Evolutionary conservation across 495 filamentous ascomycete genomes (phyloP), one percentile per base, ranked within the genome.

Genomic region (Sporormia fimetaria): DNA sequence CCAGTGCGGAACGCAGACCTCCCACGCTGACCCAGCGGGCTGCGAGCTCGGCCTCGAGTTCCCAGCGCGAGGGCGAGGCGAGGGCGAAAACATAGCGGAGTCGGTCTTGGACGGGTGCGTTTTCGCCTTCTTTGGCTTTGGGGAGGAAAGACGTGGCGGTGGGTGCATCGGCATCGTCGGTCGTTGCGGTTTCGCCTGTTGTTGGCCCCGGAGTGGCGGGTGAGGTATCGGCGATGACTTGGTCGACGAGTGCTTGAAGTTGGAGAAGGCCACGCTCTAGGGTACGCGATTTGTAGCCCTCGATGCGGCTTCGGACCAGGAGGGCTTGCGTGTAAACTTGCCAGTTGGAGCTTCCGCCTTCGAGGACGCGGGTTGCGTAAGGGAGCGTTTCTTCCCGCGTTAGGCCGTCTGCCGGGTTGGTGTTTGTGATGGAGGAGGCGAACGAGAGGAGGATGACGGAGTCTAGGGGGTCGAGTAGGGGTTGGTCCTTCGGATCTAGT

Each of bases 311-410:
- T 29, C 90, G 74, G 4, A 94, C 77, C 2, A 96, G 65, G 4
- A 99, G 63, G 1, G 83, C 90, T 54, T 95, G 84, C 0, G 90
- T 95, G 57, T 99, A 96, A 15, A 94, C 78, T 60, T 96, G 92
- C 90, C 90, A 99, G 60, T 96, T 96, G 2, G 85, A 86, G 48
- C 81, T 81, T 33, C 87, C 84, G 38, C 90, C 86, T 11, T 81
- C 70, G 14, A 99, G 70, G 0, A 96, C 92, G 12, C 90, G 75
- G 15, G 77, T 78, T 4, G 87, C 92, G 58, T 86, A 96, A 0
- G 90, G 90, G 11, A 87, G 61, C 24, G 94, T 87, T 59, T 94
- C 85, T 57, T 99, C 92, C 15, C 86, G 71, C 0, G 87, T 96
- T 20, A 96, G 67, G 1, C 81, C 81, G 57, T 95, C 77, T 4